Evolutionary conservation across 805 yeast genomes (phyloP).

Genomic region (Schizosaccharomyces lindneri): DNA sequence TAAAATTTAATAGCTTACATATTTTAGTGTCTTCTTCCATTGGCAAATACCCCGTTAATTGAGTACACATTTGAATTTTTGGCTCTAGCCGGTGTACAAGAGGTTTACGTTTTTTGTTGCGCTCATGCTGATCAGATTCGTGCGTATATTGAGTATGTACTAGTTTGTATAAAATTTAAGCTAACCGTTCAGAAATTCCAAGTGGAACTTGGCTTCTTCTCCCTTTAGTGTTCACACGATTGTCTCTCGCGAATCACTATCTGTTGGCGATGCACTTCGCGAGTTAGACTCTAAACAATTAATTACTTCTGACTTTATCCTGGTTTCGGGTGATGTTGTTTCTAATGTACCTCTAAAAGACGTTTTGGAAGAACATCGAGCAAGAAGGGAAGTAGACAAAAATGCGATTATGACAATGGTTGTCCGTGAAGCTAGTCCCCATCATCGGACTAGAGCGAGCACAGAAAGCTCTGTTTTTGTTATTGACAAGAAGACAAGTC

Average conservation of each 20-base stretch:
- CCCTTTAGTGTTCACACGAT: conserved; percentile 65
- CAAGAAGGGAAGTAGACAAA: conserved; percentile 43
- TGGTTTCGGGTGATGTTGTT: conserved; percentile 88
- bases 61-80: conserved; percentile 88
- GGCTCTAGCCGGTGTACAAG: conserved; percentile 72
- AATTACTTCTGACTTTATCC: conserved; percentile 67
- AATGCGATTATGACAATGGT: conserved; percentile 92
- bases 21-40: conserved; percentile 46
- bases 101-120: conserved; percentile 73
- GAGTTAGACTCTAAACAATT: conserved; percentile 79
- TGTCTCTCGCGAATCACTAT: conserved; percentile 61
- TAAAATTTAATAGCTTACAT: background rate
- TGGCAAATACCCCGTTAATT: conserved; percentile 79
- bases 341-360: conserved; percentile 63
- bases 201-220: conserved; percentile 25
- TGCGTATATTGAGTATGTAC: conserved; percentile 34
- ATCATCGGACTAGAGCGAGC: conserved; percentile 53
- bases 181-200: conserved; percentile 10
- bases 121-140: conserved; percentile 77
- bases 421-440: conserved; percentile 56
- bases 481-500: conserved; percentile 43
- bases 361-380: conserved; percentile 48
- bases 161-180: background rate
- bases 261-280: conserved; percentile 94
- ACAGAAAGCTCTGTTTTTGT: conserved; percentile 68